These are phyloP conservation scores for Orychophragmus violaceus DNA, from an alignment of 345 rosid genomes.

Conservation along the genomic window DNA sequence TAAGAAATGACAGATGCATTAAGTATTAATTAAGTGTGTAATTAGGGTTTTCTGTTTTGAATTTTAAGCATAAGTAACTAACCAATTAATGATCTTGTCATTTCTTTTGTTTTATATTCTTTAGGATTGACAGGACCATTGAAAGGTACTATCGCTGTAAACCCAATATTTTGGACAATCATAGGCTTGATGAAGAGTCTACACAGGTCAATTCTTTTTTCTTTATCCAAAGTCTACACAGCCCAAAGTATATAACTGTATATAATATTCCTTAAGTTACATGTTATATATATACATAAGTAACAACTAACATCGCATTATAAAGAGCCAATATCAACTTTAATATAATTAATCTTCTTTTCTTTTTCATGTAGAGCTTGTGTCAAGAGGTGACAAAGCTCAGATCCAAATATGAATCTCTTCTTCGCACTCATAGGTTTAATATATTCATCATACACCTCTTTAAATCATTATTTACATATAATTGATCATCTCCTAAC, in stretches of 20 bases:
- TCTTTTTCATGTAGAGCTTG: constrained; percentile 45
- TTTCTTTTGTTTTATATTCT: neutral
- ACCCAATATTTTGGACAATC: constrained; percentile 41
- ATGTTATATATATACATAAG: neutral
- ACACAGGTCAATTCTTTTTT: constrained; percentile 45
- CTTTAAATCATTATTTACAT: neutral
- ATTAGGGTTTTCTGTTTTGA: constrained; percentile 25
- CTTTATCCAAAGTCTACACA: constrained; percentile 35
- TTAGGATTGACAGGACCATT: constrained; percentile 49
- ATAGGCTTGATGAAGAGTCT: constrained; percentile 46
- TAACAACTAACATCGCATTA: neutral
- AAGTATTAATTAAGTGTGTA: neutral
- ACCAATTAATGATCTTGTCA: neutral
- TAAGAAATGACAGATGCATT: neutral
- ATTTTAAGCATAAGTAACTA: constrained; percentile 8
- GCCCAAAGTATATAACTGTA: constrained; percentile 26
- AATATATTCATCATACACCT: neutral
- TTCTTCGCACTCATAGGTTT: constrained; percentile 71
- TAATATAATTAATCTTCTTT: neutral
- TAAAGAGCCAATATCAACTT: neutral
- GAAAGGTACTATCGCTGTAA: constrained; percentile 61
- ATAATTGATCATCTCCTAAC: neutral
- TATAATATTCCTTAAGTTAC: neutral
- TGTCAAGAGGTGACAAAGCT: constrained; percentile 56
- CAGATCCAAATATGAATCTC: constrained; percentile 60